A percentile compares a stretch with the other conserved stretches of the same genome.
Evolutionary conservation across 2,329 filamentous ascomycete species (phyloP).

Genomic region (Monosporascus sp.): DNA sequence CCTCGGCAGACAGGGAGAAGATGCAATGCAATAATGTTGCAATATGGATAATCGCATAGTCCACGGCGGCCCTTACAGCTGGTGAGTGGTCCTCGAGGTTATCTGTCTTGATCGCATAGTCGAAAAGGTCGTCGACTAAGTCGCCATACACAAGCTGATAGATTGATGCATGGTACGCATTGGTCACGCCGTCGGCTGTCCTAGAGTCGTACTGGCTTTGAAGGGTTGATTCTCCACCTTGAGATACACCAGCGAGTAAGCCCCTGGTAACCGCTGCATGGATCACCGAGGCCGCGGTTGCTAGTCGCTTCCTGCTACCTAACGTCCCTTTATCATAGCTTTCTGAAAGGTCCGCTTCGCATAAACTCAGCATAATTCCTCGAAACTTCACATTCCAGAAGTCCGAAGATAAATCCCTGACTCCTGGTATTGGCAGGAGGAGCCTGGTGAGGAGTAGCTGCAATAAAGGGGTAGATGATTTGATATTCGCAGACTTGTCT

Average conservation of each 20-base stretch:
- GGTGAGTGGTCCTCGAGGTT: conserved; percentile 60
- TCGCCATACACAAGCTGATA: conserved; percentile 64
- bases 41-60: conserved; percentile 52
- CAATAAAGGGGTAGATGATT: conserved; percentile 57
- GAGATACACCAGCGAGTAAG: conserved; percentile 54
- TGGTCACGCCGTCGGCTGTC: conserved; percentile 54
- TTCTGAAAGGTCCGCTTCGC: conserved; percentile 66
- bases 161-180: conserved; percentile 63
- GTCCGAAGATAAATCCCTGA: conserved; percentile 55
- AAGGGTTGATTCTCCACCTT: conserved; percentile 18
- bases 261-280: conserved; percentile 66
- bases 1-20: conserved; percentile 68
- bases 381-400: conserved; percentile 63
- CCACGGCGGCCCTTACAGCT: conserved; percentile 57
- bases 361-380: conserved; percentile 56
- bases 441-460: conserved; percentile 64
- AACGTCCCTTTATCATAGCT: conserved; percentile 76
- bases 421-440: conserved; percentile 59
- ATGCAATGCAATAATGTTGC: conserved; percentile 71
- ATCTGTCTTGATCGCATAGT: conserved; percentile 53
- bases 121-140: conserved; percentile 60
- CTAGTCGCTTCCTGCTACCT: conserved; percentile 68
- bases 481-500: conserved; percentile 20
- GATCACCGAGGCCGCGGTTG: conserved; percentile 65
- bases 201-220: conserved; percentile 48